These are phyloP conservation scores for Pseudogymnoascus sp. DNA, from an alignment of 2,329 filamentous ascomycete genomes.

Conservation along the genomic window DNA sequence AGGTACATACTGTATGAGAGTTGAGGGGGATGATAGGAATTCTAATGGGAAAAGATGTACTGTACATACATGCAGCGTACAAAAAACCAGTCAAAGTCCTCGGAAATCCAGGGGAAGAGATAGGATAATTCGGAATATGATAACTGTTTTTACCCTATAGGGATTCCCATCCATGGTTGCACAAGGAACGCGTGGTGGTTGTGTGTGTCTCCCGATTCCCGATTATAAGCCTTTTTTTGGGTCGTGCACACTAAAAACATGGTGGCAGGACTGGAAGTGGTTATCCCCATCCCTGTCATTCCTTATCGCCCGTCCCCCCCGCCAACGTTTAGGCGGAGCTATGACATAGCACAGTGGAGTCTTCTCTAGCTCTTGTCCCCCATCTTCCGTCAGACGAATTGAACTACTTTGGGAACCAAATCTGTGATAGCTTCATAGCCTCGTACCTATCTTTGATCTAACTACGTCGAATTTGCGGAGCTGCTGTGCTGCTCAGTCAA, in stretches of 20 bases:
- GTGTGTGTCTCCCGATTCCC: not conserved
- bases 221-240: not conserved
- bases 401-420: not conserved
- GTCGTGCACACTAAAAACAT: not conserved
- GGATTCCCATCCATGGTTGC: not conserved
- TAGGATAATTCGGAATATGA: not conserved
- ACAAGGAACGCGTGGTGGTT: not conserved
- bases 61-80: not conserved
- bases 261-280: not conserved
- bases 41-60: not conserved
- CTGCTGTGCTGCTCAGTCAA: slow-evolving; percentile 10
- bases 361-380: not conserved
- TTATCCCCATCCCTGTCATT: not conserved
- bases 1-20: not conserved
- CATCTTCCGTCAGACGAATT: not conserved
- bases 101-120: not conserved
- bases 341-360: slow-evolving; percentile 6
- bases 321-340: slow-evolving; percentile 2
- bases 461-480: not conserved
- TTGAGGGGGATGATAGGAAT: not conserved
- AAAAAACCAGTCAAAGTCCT: not conserved
- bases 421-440: slow-evolving; percentile 2
- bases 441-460: not conserved
- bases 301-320: not conserved
- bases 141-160: not conserved